These are phyloP conservation scores for Colletotrichum agaves DNA, from an alignment of 2,329 filamentous ascomycete species.

Conservation along the genomic window DNA sequence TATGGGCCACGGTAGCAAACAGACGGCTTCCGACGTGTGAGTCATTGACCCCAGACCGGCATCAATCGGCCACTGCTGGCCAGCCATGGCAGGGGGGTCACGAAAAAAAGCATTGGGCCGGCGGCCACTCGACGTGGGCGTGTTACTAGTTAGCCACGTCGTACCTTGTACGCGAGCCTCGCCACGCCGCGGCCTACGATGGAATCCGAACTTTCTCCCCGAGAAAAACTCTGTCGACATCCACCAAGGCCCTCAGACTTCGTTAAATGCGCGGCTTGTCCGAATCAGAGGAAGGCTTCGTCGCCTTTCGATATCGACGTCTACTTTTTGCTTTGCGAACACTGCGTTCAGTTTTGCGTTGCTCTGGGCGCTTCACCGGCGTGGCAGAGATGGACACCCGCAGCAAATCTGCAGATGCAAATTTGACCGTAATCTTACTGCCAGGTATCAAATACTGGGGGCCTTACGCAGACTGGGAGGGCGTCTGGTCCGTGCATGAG, in stretches of 20 bases:
- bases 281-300: background rate
- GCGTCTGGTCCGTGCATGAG: slow-evolving; percentile 17
- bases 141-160: slow-evolving; percentile 19
- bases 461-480: slow-evolving; percentile 4
- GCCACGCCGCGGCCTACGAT: slow-evolving; percentile 32
- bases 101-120: slow-evolving; percentile 19
- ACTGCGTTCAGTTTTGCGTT: background rate
- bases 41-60: slow-evolving; percentile 36
- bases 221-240: slow-evolving; percentile 31
- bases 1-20: slow-evolving; percentile 29
- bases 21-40: slow-evolving; percentile 38
- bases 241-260: background rate
- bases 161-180: slow-evolving; percentile 36
- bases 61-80: slow-evolving; percentile 27
- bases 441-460: slow-evolving; percentile 32
- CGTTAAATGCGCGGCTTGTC: background rate
- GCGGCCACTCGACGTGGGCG: background rate
- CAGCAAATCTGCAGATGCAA: slow-evolving; percentile 34
- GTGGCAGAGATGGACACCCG: slow-evolving; percentile 26
- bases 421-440: slow-evolving; percentile 34
- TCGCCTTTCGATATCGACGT: background rate
- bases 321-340: background rate
- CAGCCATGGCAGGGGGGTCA: slow-evolving; percentile 17
- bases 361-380: slow-evolving; percentile 20
- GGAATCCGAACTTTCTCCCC: slow-evolving; percentile 25